Evolutionary conservation across 2,329 filamentous ascomycete genomes (phyloP), one percentile per base, ranked within the genome.

Genomic region (Penicillium decumbens): DNA sequence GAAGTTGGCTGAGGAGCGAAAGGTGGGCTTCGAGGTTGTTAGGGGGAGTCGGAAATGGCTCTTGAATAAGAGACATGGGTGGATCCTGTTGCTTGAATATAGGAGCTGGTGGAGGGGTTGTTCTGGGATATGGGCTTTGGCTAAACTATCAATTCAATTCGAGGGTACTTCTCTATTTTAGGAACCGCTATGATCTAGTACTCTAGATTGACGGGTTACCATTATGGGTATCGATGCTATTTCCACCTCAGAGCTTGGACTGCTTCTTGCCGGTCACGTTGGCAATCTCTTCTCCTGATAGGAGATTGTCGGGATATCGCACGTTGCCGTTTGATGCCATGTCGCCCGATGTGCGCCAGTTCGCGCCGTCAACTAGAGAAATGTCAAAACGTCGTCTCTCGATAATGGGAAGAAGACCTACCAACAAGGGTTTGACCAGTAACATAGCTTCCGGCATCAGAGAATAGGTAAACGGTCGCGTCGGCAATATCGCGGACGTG

Each of bases 401-500:
- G 20, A 23, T 23, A 3, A 23, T 23, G 20, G 3, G 20, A 4
- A 3, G 20, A 33, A 18, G 24, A 68, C 71, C 49, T 58, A 72
- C 71, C 79, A 28, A 95, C 87, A 30, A 96, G 72, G 3, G 83
- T 81, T 58, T 89, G 84, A 1, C 90, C 93, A 58, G 88, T 95
- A 41, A 97, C 83, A 68, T 88, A 95, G 66, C 85, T 89, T 0
- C 85, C 92, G 0, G 89, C 83, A 40, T 95, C 88, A 40, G 87
- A 88, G 65, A 96, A 93, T 47, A 97, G 69, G 62, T 84, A 98
- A 0, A 97, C 81, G 0, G 92, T 96, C 1, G 92, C 88, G 70
- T 98, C 92, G 0, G 90, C 87, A 62, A 98, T 90, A 65, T 98
- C 92, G 57, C 86, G 87, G 24, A 95, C 82, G 0, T 81, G 81